Evolutionary conservation across 208 protist genomes (phyloP), one percentile per base, ranked within the genome.

Genomic region (Leptomonas seymouri): DNA sequence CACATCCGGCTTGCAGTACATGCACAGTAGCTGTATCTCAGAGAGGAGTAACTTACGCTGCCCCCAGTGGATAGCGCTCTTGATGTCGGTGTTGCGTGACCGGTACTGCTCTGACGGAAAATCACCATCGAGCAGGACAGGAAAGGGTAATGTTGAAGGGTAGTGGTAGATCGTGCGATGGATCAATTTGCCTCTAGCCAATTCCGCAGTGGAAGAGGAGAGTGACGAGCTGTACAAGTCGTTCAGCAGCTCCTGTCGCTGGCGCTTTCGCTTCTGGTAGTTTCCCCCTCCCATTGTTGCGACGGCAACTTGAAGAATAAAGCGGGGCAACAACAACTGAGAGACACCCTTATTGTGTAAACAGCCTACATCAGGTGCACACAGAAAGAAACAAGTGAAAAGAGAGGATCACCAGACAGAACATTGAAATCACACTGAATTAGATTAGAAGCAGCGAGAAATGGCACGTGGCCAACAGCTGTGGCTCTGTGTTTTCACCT

Each of bases 31-130:
- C 80, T 98, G 96, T 44, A 99, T 94, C 74, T 98, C 97, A 6
- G 94, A 98, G 15, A 99, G 68, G 11, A 99, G 76, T 0, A 98
- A 80, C 78, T 99, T 98, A 11, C 97, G 85, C 86, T 99, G 97
- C 3, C 97, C 97, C 96, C 97, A 99, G 78, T 99, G 97, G 21
- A 97, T 84, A 9, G 93, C 82, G 16, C 86, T 94, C 78, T 98
- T 99, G 27, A 90, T 74, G 42, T 97, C 87, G 4, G 51, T 58
- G 62, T 82, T 85, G 34, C 96, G 86, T 4, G 91, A 94, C 8
- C 84, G 82, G 67, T 98, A 98, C 53, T 55, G 41, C 82, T 95
- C 85, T 1, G 63, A 60, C 11, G 93, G 93, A 54, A 97, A 94
- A 42, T 69, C 71, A 55, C 80, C 77, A 5, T 82, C 78, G 41